Base-by-base conservation (phyloP, 306 rosid genomes). In the Quercus agrifolia region DNA sequence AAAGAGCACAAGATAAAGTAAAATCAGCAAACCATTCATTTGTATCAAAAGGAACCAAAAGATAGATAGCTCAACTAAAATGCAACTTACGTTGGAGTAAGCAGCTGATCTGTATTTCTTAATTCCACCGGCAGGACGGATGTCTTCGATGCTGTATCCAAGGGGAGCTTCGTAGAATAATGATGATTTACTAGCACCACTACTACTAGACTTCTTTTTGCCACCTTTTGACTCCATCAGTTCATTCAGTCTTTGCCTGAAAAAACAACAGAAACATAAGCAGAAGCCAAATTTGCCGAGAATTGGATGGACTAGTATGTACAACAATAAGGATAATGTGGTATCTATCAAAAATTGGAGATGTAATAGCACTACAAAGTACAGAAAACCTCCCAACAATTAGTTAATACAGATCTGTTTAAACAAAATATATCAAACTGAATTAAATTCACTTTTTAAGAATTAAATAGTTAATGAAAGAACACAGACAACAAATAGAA, bases 61-160 rank as follows among this genome's bases (percentile, higher is more conserved):
- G 19, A 2, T 19, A 2, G 1, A 10, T 4, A 58, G 17, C 76
- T 74, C 75, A 31, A 63, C 8, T 55, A 30, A 17, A 9, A 70
- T 33, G 63, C 21, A 56, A 18, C 89, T 79, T 66, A 94, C 99
- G 97, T 95, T 95, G 81, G 99, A 95, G 98, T 95, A 95, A 31
- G 97, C 99, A 95, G 99, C 92, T 9, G 98, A 89, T 95, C 93
- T 80, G 98, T 89, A 95, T 54, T 95, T 95, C 92, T 90, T 89
- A 91, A 92, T 91, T 87, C 99, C 99, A 88, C 98, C 98, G 92
- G 91, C 78, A 23, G 99, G 99, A 57, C 98, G 88, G 70, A 95
- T 77, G 92, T 95, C 99, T 92, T 95, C 99, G 85, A 89, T 95
- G 95, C 86, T 91, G 88, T 95, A 95, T 44, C 84, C 98, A 30